phyloP scores from a whole-genome alignment of 2,329 filamentous ascomycete genomes.

The Penicillium sp. region DNA sequence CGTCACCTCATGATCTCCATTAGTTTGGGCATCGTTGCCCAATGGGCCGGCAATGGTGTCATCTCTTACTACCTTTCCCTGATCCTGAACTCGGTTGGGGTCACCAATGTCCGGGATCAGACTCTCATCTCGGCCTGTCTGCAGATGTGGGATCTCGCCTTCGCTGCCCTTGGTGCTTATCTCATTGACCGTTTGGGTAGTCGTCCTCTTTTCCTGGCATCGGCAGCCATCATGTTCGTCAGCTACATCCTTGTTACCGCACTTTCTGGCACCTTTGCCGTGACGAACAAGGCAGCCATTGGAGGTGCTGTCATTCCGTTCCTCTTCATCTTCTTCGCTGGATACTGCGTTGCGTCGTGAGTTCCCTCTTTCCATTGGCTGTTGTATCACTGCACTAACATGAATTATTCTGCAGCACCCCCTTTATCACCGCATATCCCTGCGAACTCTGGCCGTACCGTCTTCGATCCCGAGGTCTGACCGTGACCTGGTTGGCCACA shows the following conservation, averaged over 20 bases:
- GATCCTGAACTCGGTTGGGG: constrained; percentile 19
- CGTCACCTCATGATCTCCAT: constrained; percentile 21
- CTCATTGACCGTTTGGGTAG: constrained; percentile 23
- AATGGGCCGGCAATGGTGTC: constrained; percentile 23
- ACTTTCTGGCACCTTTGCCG: constrained; percentile 32
- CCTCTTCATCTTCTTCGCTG: constrained; percentile 38
- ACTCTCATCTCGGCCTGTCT: constrained; percentile 25
- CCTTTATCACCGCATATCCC: constrained; percentile 31
- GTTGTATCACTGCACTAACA: neutral
- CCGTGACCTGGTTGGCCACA: constrained; percentile 25
- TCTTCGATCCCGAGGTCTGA: constrained; percentile 33
- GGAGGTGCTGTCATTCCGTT: constrained; percentile 39
- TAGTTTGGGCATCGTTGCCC: constrained; percentile 19
- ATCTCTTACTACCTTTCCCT: constrained; percentile 21
- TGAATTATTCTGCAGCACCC: constrained; percentile 23
- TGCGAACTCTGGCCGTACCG: constrained; percentile 36
- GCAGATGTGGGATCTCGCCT: constrained; percentile 26
- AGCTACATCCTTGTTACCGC: constrained; percentile 32
- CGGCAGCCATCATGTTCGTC: constrained; percentile 24
- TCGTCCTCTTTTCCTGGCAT: constrained; percentile 21
- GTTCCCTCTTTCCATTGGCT: neutral
- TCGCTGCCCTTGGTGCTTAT: constrained; percentile 19
- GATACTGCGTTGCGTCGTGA: constrained; percentile 35
- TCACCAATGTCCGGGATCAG: constrained; percentile 21
- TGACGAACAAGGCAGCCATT: constrained; percentile 14